These are phyloP conservation scores for Planoprotostelium fungivorum DNA, from an alignment of 78 protist species.

Conservation along the genomic window DNA sequence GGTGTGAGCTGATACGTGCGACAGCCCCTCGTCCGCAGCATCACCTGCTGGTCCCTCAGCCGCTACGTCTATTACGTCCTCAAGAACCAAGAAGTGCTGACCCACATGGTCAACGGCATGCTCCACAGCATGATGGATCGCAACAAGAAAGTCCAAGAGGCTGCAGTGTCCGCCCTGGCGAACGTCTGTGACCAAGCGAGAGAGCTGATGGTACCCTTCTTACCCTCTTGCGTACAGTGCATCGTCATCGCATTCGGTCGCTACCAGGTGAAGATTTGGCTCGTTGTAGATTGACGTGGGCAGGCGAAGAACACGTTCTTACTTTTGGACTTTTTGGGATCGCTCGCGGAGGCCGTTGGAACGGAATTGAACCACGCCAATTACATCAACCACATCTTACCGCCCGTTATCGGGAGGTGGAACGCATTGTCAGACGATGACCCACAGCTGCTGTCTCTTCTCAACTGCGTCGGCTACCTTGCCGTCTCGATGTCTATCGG, in stretches of 20 bases:
- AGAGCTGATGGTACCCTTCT: slow-evolving; percentile 28
- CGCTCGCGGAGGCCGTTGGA: slow-evolving; percentile 71
- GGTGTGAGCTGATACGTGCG: neutral
- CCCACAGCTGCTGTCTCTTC: slow-evolving; percentile 63
- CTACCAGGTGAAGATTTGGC: neutral
- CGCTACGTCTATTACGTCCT: slow-evolving; percentile 56
- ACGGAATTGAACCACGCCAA: slow-evolving; percentile 61
- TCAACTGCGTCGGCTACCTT: slow-evolving; percentile 77
- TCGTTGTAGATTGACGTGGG: slow-evolving; percentile 18
- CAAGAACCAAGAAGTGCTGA: neutral
- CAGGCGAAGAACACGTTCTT: slow-evolving; percentile 75
- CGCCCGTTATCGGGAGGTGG: slow-evolving; percentile 75
- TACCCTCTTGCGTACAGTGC: slow-evolving; percentile 42
- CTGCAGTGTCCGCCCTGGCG: slow-evolving; percentile 82
- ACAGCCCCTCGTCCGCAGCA: slow-evolving; percentile 66
- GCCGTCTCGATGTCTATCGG: slow-evolving; percentile 67
- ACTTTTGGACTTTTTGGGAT: slow-evolving; percentile 80
- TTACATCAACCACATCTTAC: slow-evolving; percentile 40
- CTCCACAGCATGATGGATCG: slow-evolving; percentile 63
- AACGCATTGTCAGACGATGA: slow-evolving; percentile 53
- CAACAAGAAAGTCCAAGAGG: slow-evolving; percentile 83
- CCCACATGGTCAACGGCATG: slow-evolving; percentile 32
- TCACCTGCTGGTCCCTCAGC: slow-evolving; percentile 87
- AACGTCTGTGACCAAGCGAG: slow-evolving; percentile 74
- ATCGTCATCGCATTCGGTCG: slow-evolving; percentile 57